A percentile compares a stretch with the other conserved stretches of the same genome.
Evolutionary conservation across 2,329 filamentous ascomycete species (phyloP).

Genomic region (Nothopassalora personata): DNA sequence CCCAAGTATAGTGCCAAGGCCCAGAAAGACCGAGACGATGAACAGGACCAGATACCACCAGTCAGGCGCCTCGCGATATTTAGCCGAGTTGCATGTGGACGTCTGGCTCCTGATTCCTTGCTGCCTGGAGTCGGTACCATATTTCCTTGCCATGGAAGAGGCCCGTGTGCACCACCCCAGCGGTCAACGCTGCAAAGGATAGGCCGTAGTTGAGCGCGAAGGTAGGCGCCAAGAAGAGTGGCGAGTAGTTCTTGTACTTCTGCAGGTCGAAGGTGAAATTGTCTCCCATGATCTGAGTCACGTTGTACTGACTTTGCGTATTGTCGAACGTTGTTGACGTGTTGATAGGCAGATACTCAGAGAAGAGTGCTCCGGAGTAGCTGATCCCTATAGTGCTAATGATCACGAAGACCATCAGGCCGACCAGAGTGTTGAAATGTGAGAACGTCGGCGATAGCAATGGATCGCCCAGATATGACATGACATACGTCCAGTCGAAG

Average conservation of each 20-base stretch:
- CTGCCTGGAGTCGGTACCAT: slow-evolving; percentile 63
- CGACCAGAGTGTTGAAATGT: slow-evolving; percentile 49
- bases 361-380: slow-evolving; percentile 73
- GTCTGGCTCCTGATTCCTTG: slow-evolving; percentile 52
- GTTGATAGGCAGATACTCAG: slow-evolving; percentile 79
- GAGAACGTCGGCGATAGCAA: slow-evolving; percentile 67
- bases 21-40: slow-evolving; percentile 24
- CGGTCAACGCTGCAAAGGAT: slow-evolving; percentile 76
- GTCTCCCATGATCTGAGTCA: slow-evolving; percentile 69
- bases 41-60: slow-evolving; percentile 58
- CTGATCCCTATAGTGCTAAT: slow-evolving; percentile 61
- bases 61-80: slow-evolving; percentile 74
- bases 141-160: slow-evolving; percentile 85
- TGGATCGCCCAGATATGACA: slow-evolving; percentile 13
- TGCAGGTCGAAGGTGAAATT: slow-evolving; percentile 73
- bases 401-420: slow-evolving; percentile 66
- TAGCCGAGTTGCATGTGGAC: slow-evolving; percentile 72
- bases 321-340: slow-evolving; percentile 83
- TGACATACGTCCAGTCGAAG: slow-evolving; percentile 75
- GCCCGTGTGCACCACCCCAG: slow-evolving; percentile 71
- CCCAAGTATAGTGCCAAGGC: slow-evolving; percentile 29
- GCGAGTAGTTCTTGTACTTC: slow-evolving; percentile 74
- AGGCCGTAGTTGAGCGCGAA: slow-evolving; percentile 83
- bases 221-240: slow-evolving; percentile 79
- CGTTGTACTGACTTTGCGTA: slow-evolving; percentile 71